phyloP scores from a whole-genome alignment of 2,329 filamentous ascomycete genomes.

The Diaporthe australafricana region DNA sequence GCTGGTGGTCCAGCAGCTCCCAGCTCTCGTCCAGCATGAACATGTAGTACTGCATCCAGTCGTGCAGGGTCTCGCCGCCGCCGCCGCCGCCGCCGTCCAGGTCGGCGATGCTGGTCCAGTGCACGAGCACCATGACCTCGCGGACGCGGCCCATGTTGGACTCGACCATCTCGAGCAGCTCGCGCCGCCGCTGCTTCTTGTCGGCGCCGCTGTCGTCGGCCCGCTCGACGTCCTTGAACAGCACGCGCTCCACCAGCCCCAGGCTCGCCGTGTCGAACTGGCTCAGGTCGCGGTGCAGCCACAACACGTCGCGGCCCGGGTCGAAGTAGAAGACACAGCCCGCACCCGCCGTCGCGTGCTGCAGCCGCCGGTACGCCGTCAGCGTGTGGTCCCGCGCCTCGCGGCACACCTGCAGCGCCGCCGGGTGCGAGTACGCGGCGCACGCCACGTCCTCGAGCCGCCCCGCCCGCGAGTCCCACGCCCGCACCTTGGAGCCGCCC shows the following conservation, averaged over 20 bases:
- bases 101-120: conserved; percentile 38
- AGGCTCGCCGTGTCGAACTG: conserved; percentile 34
- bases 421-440: conserved; percentile 27
- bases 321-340: conserved; percentile 36
- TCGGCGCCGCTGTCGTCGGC: conserved; percentile 34
- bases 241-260: conserved; percentile 25
- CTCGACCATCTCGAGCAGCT: conserved; percentile 38
- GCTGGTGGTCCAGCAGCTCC: conserved; percentile 36
- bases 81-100: conserved; percentile 21
- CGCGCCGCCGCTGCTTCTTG: conserved; percentile 38
- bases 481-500: conserved; percentile 32
- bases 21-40: conserved; percentile 37
- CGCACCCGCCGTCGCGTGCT: conserved; percentile 27
- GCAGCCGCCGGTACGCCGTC: conserved; percentile 34
- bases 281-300: conserved; percentile 38
- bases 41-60: conserved; percentile 39
- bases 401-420: conserved; percentile 35
- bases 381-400: conserved; percentile 36
- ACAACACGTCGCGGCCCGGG: conserved; percentile 34
- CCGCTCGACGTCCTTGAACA: conserved; percentile 38
- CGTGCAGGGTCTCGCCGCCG: conserved; percentile 34
- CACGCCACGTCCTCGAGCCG: conserved; percentile 32
- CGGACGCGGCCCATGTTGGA: conserved; percentile 34
- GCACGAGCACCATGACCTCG: conserved; percentile 37
- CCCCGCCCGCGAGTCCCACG: conserved; percentile 29